phyloP scores from a whole-genome alignment of 108 stramenopile species.

The Skeletonema menzelii region DNA sequence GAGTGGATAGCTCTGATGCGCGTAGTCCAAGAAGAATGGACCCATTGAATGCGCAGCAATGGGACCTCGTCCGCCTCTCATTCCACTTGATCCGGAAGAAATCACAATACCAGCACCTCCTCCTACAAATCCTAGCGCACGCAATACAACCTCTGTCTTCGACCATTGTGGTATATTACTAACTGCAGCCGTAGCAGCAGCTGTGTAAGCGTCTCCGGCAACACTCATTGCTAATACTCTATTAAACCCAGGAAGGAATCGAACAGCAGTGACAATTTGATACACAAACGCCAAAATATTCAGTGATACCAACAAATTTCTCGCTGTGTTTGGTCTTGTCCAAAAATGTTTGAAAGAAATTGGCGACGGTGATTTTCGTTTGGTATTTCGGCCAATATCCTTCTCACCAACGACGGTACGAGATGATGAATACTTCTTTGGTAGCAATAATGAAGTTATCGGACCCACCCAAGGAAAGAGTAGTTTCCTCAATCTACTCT shows the following conservation, averaged over 20 bases:
- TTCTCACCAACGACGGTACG: neutral
- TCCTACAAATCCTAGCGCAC: conserved; percentile 31
- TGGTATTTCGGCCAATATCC: neutral
- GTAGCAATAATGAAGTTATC: conserved; percentile 20
- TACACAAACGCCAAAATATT: conserved; percentile 57
- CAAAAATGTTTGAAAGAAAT: conserved; percentile 6
- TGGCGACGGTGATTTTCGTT: neutral
- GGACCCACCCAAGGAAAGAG: conserved; percentile 40
- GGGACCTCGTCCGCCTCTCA: conserved; percentile 22
- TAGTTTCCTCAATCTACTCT: neutral
- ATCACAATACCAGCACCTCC: conserved; percentile 37
- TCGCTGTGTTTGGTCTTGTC: conserved; percentile 24
- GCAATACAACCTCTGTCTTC: conserved; percentile 18
- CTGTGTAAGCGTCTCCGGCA: conserved; percentile 29
- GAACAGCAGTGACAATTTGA: conserved; percentile 63
- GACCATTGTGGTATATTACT: conserved; percentile 53
- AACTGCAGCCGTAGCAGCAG: conserved; percentile 19
- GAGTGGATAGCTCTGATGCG: conserved; percentile 48
- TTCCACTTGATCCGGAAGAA: conserved; percentile 24
- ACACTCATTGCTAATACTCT: conserved; percentile 53
- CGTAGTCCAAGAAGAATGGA: conserved; percentile 58
- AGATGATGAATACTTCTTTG: conserved; percentile 19
- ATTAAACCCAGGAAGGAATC: conserved; percentile 46
- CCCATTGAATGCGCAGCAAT: conserved; percentile 52
- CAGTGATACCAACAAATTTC: conserved; percentile 39